A percentile compares a stretch with the other conserved stretches of the same genome.
These are phyloP conservation scores for Acacia confusa DNA, from an alignment of 306 rosid genomes.

Conservation along the genomic window DNA sequence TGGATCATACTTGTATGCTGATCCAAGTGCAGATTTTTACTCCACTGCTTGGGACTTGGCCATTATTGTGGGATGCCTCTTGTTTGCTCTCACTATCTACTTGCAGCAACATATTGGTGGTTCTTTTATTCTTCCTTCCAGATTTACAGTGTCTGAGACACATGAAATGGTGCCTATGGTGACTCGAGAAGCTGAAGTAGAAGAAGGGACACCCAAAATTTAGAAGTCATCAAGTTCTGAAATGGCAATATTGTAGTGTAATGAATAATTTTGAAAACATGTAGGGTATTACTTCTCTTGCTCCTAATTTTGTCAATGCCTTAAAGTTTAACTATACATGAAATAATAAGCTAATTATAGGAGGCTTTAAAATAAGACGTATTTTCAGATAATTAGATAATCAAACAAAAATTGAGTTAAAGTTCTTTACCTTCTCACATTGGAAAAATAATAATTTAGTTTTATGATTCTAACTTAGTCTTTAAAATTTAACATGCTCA, in stretches of 20 bases:
- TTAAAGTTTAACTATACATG: too few species aligned
- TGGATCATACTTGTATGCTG: constrained; percentile 42
- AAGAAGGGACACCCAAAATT: neutral
- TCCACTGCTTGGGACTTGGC: constrained; percentile 56
- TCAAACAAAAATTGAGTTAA: too few species aligned
- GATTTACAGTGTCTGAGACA: neutral
- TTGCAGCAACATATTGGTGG: constrained; percentile 11
- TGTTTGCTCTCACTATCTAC: constrained; percentile 48
- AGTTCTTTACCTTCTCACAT: too few species aligned
- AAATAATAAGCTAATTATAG: too few species aligned
- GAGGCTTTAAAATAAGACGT: too few species aligned
- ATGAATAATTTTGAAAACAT: neutral
- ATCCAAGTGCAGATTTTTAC: constrained; percentile 46
- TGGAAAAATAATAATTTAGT: too few species aligned
- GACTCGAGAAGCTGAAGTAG: neutral
- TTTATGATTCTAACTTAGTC: too few species aligned
- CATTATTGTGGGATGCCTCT: constrained; percentile 41
- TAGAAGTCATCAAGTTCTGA: neutral
- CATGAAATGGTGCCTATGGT: neutral
- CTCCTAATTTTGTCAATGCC: neutral
- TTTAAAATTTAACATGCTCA: too few species aligned
- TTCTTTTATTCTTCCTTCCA: neutral
- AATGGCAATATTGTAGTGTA: neutral
- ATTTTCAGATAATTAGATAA: too few species aligned
- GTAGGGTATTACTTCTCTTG: neutral